Evolutionary conservation across 768 basidiomycete species (phyloP).

Genomic region (Leucocoprinus sp.): DNA sequence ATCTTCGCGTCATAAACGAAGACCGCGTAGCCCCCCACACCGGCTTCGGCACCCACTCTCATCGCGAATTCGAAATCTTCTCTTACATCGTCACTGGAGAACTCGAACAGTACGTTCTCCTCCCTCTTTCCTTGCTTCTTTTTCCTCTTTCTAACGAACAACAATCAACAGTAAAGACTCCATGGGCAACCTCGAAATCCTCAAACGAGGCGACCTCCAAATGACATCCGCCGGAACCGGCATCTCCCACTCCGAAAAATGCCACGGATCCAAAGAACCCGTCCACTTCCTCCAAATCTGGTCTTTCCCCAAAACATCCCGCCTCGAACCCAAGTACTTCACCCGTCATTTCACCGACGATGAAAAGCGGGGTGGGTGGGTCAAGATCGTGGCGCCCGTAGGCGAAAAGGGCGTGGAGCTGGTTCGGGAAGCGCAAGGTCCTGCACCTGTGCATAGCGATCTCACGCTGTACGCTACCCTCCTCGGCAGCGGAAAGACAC

Average conservation of each 20-base stretch:
- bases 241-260: slow-evolving; percentile 69
- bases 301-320: slow-evolving; percentile 32
- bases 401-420: slow-evolving; percentile 43
- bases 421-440: slow-evolving; percentile 61
- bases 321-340: slow-evolving; percentile 73
- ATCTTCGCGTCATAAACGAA: slow-evolving; percentile 88
- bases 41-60: slow-evolving; percentile 83
- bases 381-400: slow-evolving; percentile 69
- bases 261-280: slow-evolving; percentile 30
- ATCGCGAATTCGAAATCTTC: slow-evolving; percentile 88
- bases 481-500: slow-evolving; percentile 44
- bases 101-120: slow-evolving; percentile 63
- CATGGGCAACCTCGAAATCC: slow-evolving; percentile 84
- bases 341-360: slow-evolving; percentile 81
- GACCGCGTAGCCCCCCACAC: slow-evolving; percentile 69
- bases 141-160: too few relatives aligned
- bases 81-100: slow-evolving; percentile 75
- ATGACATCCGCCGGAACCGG: slow-evolving; percentile 91
- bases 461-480: slow-evolving; percentile 71
- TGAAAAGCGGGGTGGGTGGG: slow-evolving; percentile 71
- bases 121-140: too few relatives aligned
- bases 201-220: slow-evolving; percentile 85
- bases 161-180: slow-evolving; percentile 83
- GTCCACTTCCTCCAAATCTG: slow-evolving; percentile 51
- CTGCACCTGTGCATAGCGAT: slow-evolving; percentile 70